Base-by-base conservation (phyloP, 2,329 filamentous ascomycete genomes). In the Rutstroemia sp. region DNA sequence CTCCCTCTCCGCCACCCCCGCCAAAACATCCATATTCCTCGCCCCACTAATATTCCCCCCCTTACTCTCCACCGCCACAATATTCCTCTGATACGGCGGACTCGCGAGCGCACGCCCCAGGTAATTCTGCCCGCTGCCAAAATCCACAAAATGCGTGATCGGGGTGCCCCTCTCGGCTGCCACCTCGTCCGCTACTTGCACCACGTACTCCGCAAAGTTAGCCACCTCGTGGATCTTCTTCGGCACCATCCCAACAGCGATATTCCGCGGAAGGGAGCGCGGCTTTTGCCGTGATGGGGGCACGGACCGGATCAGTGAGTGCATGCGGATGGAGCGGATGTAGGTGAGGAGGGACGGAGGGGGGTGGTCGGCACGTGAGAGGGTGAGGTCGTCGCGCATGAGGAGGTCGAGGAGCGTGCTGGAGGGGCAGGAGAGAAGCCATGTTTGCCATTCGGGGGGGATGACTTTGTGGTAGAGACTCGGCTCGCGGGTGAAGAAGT, bases 111-210 rank as follows among this genome's bases (percentile, higher is more conserved):
- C 88, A 47, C 94, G 81, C 0, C 94, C 92, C 3, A 99, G 83
- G 67, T 99, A 99, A 68, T 96, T 97, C 71, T 97, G 92, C 0
- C 94, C 94, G 53, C 91, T 96, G 27, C 94, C 94, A 71, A 97
- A 96, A 72, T 99, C 94, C 49, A 97, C 86, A 58, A 96, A 84
- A 73, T 97, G 92, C 0, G 90, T 89, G 59, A 96, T 85, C 6
- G 78, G 72, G 49, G 76, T 72, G 0, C 76, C 74, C 44, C 86
- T 79, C 1, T 81, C 74, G 2, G 75, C 68, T 3, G 81, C 78
- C 23, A 96, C 79, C 27, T 80, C 78, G 54, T 73, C 72, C 0
- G 81, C 77, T 9, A 86, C 73, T 3, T 73, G 67, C 50, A 90
- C 80, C 52, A 97, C 82, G 66, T 92, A 97, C 61, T 81, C 81